Evolutionary conservation across 1,284 basidiomycete species (phyloP).

Genomic region (Stereum hirsutum): DNA sequence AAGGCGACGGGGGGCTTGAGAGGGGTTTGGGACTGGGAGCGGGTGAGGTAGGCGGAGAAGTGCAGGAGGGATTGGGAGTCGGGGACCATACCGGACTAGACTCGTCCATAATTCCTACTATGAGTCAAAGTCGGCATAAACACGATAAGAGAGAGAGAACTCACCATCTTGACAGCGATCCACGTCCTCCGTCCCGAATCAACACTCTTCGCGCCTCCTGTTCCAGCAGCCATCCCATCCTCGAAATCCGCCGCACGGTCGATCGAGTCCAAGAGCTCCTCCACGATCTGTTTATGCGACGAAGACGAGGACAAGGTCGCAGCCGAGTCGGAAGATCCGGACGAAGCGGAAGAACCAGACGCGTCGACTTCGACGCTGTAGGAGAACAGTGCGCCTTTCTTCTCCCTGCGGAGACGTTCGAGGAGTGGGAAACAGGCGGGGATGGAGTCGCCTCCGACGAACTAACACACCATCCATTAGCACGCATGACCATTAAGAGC

Average conservation of each 20-base stretch:
- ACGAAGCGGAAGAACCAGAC: too few relatives aligned
- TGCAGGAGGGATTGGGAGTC: conserved; percentile 43
- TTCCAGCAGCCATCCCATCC: conserved; percentile 33
- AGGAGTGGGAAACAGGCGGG: conserved; percentile 62
- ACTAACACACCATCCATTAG: too few relatives aligned
- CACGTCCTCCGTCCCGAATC: conserved; percentile 49
- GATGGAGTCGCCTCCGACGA: conserved; percentile 83
- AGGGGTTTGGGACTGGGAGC: conserved; percentile 25
- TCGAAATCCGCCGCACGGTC: conserved; percentile 78
- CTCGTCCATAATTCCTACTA: too few relatives aligned
- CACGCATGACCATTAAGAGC: too few relatives aligned
- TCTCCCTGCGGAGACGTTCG: conserved; percentile 47
- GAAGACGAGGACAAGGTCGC: conserved; percentile 19
- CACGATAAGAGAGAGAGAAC: conserved; percentile 15
- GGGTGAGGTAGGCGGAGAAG: conserved; percentile 44
- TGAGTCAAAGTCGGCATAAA: too few relatives aligned
- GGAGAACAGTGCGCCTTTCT: conserved; percentile 74
- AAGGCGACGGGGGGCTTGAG: conserved; percentile 38
- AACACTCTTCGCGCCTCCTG: too few relatives aligned
- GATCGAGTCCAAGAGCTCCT: conserved; percentile 67
- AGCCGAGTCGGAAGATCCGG: too few relatives aligned
- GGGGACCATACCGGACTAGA: conserved; percentile 62
- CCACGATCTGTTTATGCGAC: conserved; percentile 50
- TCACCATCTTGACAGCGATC: conserved; percentile 76
- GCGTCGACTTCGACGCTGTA: conserved; percentile 83